Evolutionary conservation across 305 asterid genomes (phyloP), one percentile per base, ranked within the genome.

Genomic region (Solanum aculeatissimum): DNA sequence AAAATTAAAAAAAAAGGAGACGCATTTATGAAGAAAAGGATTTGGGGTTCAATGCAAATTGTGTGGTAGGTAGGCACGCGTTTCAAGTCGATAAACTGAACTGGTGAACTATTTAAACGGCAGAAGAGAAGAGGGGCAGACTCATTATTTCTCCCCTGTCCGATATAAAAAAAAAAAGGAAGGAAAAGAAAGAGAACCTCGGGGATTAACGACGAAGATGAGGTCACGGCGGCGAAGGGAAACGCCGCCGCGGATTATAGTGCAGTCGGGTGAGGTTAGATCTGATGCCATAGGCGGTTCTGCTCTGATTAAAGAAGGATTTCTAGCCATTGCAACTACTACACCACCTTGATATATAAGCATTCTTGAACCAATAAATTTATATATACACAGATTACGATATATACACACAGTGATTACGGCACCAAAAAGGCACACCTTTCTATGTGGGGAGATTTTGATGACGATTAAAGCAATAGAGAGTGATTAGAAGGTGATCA

Each of bases 151-250:
- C 66, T 58, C 66, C 65, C 66, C 21, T 21, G 62, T n/a, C 16
- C 7, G 3, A 12, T 62, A 60, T 8, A 75, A 40, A 55, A 4
- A 70, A 19, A 74, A n/a, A 80, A n/a, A 15, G 9, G 23, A 57
- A 62, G 40, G 29, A n/a, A 83, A 66, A 35, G 45, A 83, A 77
- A 86, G 1, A 49, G 75, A 25, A 95, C 98, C 98, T 87, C 91
- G 91, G 38, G 98, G 98, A 88, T 95, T 95, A 86, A 95, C 98
- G 69, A 95, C 94, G 84, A 95, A 95, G 68, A 95, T 95, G 86
- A 95, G 88, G 86, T 95, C 98, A 18, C 92, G 97, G 88, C 93
- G 97, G 91, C 91, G 92, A 82, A 91, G 86, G 88, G 91, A 79
- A 85, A 87, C 86, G 81, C 87, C 87, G 79, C 78, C 81, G 7